Base-by-base conservation (phyloP, 306 rosid genomes). In the Gastrolobium bilobum region DNA sequence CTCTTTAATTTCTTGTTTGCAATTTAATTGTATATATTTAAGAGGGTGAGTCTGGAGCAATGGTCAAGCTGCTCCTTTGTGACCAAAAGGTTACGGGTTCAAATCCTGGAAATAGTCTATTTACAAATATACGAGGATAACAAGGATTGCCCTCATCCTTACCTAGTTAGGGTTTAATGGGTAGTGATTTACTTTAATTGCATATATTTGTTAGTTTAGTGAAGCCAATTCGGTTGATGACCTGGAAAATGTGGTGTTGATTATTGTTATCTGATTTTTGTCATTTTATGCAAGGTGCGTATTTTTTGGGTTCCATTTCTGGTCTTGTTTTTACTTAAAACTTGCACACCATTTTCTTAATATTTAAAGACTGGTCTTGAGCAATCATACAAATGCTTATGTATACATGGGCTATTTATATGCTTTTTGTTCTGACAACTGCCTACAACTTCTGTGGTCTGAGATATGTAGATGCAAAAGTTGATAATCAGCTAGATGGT, bases 181-280 rank as follows among this genome's bases (percentile, higher is more conserved):
- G 26, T 20, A 20, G 26, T 20, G 26, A 20, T 20, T 20, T 20
- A 1, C 26, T 48, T 40, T 30, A 46, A 63, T 52, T 53, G 10
- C 53, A 60, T 65, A 35, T 79, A 4, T 57, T 34, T 75, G 56
- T 80, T 68, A 68, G 70, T 68, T 79, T 62, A 50, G 60, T 78
- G 77, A 30, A 83, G 65, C 73, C 34, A 20, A 20, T 20, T 20
- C 26, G 26, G 26, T 20, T 20, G 26, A 20, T 20, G 26, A 20
- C 26, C 26, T 78, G 72, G 50, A 73, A 79, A 60, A 56, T 52
- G 13, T 42, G n/a, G 42, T 39, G 35, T 65, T 54, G 61, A 71
- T 2, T 63, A 44, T 48, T 56, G 46, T 76, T 42, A 43, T 64
- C 42, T 65, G 71, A 46, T 40, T 75, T 60, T 61, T 20, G 26